A percentile compares a stretch with the other conserved stretches of the same genome.
These are phyloP conservation scores for Mercurialis annua DNA, from an alignment of 345 rosid species.

Conservation along the genomic window DNA sequence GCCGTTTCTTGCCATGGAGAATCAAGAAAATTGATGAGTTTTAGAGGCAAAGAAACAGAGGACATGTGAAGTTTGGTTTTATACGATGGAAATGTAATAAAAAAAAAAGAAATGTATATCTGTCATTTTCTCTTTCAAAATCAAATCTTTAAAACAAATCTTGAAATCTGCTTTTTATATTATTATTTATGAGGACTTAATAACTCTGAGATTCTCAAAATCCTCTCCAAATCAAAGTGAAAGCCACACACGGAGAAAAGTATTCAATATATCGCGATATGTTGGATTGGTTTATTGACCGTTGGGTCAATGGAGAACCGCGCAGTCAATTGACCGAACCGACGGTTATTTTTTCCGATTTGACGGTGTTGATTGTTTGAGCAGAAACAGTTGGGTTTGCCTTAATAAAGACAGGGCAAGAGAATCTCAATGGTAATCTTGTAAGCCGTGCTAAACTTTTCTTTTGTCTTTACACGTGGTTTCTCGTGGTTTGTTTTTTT, in stretches of 20 bases:
- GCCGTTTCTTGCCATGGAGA: constrained; percentile 49
- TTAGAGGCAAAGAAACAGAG: constrained; percentile 9
- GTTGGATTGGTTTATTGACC: constrained; percentile 20
- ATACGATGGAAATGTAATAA: background rate
- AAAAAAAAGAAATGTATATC: constrained; percentile 21
- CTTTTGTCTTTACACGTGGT: too few relatives aligned
- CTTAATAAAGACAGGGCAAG: background rate
- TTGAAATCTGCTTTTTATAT: constrained; percentile 29
- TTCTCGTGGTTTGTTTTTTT: background rate
- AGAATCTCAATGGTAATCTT: background rate
- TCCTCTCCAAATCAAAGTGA: constrained; percentile 33
- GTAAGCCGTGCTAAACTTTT: too few relatives aligned
- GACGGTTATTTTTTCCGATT: constrained; percentile 9
- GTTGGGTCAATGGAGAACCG: constrained; percentile 30
- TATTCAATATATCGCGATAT: constrained; percentile 10
- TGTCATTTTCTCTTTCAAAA: constrained; percentile 30
- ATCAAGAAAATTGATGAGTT: too few relatives aligned
- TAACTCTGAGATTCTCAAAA: constrained; percentile 45
- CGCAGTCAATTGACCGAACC: constrained; percentile 30
- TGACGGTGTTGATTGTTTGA: too few relatives aligned
- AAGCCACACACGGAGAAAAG: background rate
- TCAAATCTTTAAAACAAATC: constrained; percentile 51
- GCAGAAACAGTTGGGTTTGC: background rate
- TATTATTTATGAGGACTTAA: constrained; percentile 1
- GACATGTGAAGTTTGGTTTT: background rate